A percentile compares a stretch with the other conserved stretches of the same genome.
Evolutionary conservation across 345 rosid species (phyloP).

Genomic region (Arabidopsis thaliana): DNA sequence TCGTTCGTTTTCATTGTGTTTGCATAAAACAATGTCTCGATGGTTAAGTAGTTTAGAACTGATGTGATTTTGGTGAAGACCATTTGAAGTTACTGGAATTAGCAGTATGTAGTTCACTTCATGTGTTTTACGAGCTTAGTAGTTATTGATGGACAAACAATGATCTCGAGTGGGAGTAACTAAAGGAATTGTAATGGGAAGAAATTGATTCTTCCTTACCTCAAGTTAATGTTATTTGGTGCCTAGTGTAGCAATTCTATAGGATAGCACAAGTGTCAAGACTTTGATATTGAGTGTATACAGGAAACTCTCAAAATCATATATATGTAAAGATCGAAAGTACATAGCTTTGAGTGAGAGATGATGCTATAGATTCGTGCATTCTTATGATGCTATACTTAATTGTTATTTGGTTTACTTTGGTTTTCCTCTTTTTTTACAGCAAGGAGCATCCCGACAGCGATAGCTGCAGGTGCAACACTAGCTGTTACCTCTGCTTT

Average conservation of each 20-base stretch:
- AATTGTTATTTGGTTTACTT: neutral
- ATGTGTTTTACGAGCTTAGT: conserved; percentile 11
- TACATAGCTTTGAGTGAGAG: neutral
- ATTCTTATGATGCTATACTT: neutral
- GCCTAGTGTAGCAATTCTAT: conserved; percentile 4
- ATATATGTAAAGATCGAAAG: conserved; percentile 6
- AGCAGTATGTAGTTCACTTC: conserved; percentile 6
- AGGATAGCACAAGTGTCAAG: conserved; percentile 7
- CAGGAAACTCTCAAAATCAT: neutral
- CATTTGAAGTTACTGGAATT: neutral
- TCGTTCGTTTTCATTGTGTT: neutral
- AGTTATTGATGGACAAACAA: conserved; percentile 1
- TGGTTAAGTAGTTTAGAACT: conserved; percentile 23
- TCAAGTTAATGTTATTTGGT: neutral
- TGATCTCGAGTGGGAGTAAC: neutral
- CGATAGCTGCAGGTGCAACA: conserved; percentile 87
- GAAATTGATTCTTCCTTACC: neutral
- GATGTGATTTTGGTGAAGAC: conserved; percentile 5
- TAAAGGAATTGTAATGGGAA: neutral
- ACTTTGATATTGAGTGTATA: neutral
- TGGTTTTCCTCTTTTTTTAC: conserved; percentile 15
- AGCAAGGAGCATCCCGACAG: conserved; percentile 88
- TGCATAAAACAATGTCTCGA: neutral
- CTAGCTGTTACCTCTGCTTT: conserved; percentile 81
- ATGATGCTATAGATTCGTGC: neutral